Conservation (phyloP, 2,329 filamentous ascomycete genomes). For the Cladosporium sp. region DNA sequence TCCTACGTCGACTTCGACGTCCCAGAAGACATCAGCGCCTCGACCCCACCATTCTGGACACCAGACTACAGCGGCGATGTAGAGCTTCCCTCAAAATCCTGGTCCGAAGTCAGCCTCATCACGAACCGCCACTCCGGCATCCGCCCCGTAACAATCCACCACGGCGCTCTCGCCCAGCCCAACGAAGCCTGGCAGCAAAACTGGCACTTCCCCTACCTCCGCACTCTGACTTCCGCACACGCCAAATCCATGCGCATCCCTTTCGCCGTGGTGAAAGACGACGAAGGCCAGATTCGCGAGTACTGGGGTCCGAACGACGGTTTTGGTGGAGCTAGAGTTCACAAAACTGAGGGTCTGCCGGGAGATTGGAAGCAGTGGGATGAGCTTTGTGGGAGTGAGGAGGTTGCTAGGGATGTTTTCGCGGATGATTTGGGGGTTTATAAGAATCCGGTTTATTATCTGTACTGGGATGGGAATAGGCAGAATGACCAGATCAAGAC, state of each 20-base stretch:
- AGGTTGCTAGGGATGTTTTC: background rate
- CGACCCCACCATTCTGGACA: constrained; percentile 24
- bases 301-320: background rate
- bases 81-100: constrained; percentile 16
- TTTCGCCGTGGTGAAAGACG: background rate
- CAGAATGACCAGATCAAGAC: background rate
- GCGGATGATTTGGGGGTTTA: background rate
- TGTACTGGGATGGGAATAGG: background rate
- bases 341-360: background rate
- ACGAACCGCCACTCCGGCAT: constrained; percentile 22
- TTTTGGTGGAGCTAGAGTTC: background rate
- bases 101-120: constrained; percentile 21
- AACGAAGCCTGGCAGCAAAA: constrained; percentile 16
- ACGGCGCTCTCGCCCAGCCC: constrained; percentile 19
- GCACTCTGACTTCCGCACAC: background rate
- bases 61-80: constrained; percentile 18
- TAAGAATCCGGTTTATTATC: background rate
- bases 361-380: background rate
- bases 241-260: background rate
- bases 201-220: constrained; percentile 9
- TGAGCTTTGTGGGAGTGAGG: background rate
- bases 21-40: constrained; percentile 19
- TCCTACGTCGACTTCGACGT: constrained; percentile 16
- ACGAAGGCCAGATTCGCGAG: background rate
- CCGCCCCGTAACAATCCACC: constrained; percentile 23